phyloP scores from a whole-genome alignment of 805 yeast genomes.

The Saccharomycopsis sp. region DNA sequence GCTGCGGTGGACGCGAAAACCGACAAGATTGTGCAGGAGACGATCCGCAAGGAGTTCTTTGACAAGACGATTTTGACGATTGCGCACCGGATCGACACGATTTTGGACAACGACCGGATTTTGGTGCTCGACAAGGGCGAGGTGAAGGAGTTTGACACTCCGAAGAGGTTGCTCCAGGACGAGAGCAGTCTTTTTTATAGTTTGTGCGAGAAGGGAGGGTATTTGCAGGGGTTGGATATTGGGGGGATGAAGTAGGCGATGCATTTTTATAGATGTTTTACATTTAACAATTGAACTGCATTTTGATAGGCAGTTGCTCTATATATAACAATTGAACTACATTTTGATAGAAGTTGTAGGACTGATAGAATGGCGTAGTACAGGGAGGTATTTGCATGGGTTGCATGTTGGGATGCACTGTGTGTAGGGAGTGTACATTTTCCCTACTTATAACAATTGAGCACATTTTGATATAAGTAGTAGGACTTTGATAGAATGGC shows the following conservation, averaged over 20 bases:
- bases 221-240: slow-evolving; percentile 9
- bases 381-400: too few relatives aligned
- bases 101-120: slow-evolving; percentile 76
- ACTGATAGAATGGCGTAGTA: too few relatives aligned
- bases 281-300: too few relatives aligned
- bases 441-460: too few relatives aligned
- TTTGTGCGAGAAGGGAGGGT: slow-evolving; percentile 40
- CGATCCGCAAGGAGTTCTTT: slow-evolving; percentile 64
- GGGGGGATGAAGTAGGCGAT: not conserved
- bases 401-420: too few relatives aligned
- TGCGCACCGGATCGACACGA: slow-evolving; percentile 84
- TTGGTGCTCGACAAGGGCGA: slow-evolving; percentile 69
- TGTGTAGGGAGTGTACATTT: too few relatives aligned
- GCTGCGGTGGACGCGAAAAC: slow-evolving; percentile 89
- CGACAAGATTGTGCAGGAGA: slow-evolving; percentile 70
- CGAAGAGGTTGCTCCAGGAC: slow-evolving; percentile 41
- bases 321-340: too few relatives aligned
- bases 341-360: too few relatives aligned
- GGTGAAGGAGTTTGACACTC: slow-evolving; percentile 73
- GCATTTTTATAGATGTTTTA: too few relatives aligned
- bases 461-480: too few relatives aligned
- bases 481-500: too few relatives aligned
- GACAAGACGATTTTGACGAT: slow-evolving; percentile 80
- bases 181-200: slow-evolving; percentile 42
- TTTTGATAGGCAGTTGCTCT: too few relatives aligned